Base-by-base conservation (phyloP, 1,139 yeast genomes). In the Suhomyces bribrorum region DNA sequence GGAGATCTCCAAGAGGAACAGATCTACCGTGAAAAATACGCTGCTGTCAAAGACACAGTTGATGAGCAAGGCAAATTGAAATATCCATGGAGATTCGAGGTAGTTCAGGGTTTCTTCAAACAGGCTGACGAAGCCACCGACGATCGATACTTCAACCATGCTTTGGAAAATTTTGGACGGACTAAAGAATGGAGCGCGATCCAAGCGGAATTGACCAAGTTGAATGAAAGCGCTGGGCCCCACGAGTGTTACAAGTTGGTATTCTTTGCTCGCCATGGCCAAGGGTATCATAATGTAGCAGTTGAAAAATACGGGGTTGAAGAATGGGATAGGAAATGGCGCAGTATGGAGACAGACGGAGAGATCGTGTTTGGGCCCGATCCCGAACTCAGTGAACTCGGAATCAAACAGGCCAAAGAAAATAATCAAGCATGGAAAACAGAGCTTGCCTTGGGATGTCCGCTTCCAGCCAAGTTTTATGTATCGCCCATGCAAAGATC, bases 291-390 rank as follows among this genome's bases (percentile, higher is more conserved):
- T 46, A 71, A 72, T 46, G 52, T 69, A 37, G 72, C 71, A 31
- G 69, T 69, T 44, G 43, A 56, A n/a, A 60, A 61, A 43, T 69
- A 70, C 40, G 77, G 76, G 2, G 59, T 68, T 23, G 56, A 60
- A 13, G 69, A 50, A 7, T 72, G 77, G 77, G 61, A 68, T 38
- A 53, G 54, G 13, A 52, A 69, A 39, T 71, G 76, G 75, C 62
- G 68, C 32, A 61, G 58, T 33, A 40, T 66, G 32, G 61, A 59
- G 34, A 73, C 73, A 2, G 75, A 71, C 44, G 76, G 73, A 9
- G 62, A 67, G 27, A 56, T 66, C n/a, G 64, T 60, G 2, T 69
- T 73, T 69, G 78, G 68, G 2, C 77, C 77, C 0, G 77, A 72
- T 48, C 71, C 77, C 6, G 64, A 61, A 30, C 64, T 72, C 46